These are phyloP conservation scores for Blastocrithidia nonstop DNA, from an alignment of 208 protist genomes.

Conservation along the genomic window DNA sequence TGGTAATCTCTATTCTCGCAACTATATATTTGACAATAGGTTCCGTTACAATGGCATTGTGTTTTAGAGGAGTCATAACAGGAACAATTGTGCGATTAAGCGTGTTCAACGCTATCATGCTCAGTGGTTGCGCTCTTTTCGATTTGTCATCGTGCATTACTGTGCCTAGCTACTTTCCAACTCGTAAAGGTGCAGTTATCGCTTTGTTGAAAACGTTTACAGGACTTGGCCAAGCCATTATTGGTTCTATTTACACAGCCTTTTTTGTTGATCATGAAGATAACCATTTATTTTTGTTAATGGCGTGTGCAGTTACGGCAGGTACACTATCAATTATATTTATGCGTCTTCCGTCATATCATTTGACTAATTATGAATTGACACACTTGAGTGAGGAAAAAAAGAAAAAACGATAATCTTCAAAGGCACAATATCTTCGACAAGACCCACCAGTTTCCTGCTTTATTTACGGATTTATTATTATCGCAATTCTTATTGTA, in stretches of 20 bases:
- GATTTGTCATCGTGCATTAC: constrained; percentile 30
- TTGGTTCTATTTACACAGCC: constrained; percentile 23
- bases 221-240: constrained; percentile 43
- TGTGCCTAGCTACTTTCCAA: constrained; percentile 36
- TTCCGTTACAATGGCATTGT: constrained; percentile 18
- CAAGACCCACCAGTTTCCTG: constrained; percentile 39
- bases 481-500: constrained; percentile 34
- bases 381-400: constrained; percentile 11
- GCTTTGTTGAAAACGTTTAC: constrained; percentile 51
- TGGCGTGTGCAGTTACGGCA: constrained; percentile 8
- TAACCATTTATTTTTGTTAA: constrained; percentile 45
- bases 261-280: constrained; percentile 18
- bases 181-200: constrained; percentile 19
- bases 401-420: constrained; percentile 4
- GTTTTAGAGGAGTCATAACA: constrained; percentile 20
- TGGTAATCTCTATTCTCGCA: constrained; percentile 15
- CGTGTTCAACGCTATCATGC: constrained; percentile 23
- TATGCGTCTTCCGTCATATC: constrained; percentile 38
- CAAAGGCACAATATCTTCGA: constrained; percentile 17
- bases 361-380: constrained; percentile 28
- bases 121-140: constrained; percentile 23
- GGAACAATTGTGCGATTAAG: constrained; percentile 14
- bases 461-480: constrained; percentile 21
- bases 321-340: constrained; percentile 12
- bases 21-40: constrained; percentile 13